Evolutionary conservation across 2,329 filamentous ascomycete genomes (phyloP), one percentile per base, ranked within the genome.

Genomic region (Pezicula neosporulosa): DNA sequence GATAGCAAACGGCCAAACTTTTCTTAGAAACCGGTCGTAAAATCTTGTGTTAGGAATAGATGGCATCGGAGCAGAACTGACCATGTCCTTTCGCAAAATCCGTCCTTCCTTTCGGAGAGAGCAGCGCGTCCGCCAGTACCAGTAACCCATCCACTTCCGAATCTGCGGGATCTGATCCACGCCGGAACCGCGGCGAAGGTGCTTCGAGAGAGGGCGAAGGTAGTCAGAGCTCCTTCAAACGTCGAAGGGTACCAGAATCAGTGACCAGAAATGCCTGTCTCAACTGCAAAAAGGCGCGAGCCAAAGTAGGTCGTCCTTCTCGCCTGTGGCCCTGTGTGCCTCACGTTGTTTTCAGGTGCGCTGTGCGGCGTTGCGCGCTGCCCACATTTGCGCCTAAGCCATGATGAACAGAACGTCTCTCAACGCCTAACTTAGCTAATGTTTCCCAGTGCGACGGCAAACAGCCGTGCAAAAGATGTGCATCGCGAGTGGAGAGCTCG

Each of bases 201-300:
- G n/a, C 42, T 16, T 44, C 21, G 1, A 63, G 56, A 49, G 56
- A 57, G 12, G 48, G 33, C 28, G 58, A 57, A 16, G 48, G 50
- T 19, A 55, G 45, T 41, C 30, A 21, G 42, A 49, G 53, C 42
- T 56, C 53, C 19, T 58, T 60, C 18, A 66, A 65, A 56, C 60
- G 59, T 48, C 58, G 66, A 52, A 56, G 63, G 51, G 63, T 64
- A 9, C 65, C 65, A n/a, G 63, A 64, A 18, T 63, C 58, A 7
- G 61, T 68, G 1, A 68, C 66, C 45, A 59, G 60, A 15, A 69
- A 68, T 60, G 66, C 66, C n/a, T 69, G 66, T 50, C 51, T 61
- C 13, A 66, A 62, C 28, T 69, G 66, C 52, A 69, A 67, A 50
- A 67, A 67, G 45, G 65, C 66, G 16, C 60, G 66, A 52, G 60